Conservation (phyloP, 306 rosid genomes). For the Ziziphus jujuba region DNA sequence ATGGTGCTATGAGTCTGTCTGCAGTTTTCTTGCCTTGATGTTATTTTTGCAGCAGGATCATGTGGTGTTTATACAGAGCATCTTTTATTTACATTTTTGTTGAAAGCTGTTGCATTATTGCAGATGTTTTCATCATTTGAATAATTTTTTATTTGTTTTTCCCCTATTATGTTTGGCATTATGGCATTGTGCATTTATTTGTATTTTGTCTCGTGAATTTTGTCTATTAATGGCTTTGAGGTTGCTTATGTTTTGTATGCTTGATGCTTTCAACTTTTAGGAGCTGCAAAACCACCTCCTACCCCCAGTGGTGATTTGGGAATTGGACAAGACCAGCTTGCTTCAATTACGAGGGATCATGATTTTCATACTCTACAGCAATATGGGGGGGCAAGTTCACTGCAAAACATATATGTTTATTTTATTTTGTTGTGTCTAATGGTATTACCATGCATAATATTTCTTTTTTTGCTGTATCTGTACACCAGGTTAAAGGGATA, state of each 20-base stretch:
- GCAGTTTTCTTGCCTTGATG: not conserved
- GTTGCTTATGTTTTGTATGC: not conserved
- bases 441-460: not conserved
- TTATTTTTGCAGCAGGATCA: not conserved
- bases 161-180: too few species aligned
- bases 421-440: slow-evolving; percentile 4
- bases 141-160: not conserved
- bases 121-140: too few species aligned
- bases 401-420: not conserved
- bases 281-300: slow-evolving; percentile 25
- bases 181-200: not conserved
- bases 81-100: too few species aligned
- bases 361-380: slow-evolving; percentile 46
- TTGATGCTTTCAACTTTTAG: slow-evolving; percentile 35
- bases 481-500: slow-evolving; percentile 68
- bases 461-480: slow-evolving; percentile 21
- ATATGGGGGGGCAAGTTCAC: slow-evolving; percentile 76
- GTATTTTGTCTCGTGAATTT: not conserved
- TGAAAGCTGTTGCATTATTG: too few species aligned
- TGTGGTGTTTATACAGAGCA: not conserved
- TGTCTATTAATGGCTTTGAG: not conserved
- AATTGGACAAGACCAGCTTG: slow-evolving; percentile 73
- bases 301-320: slow-evolving; percentile 55
- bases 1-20: not conserved
- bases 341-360: slow-evolving; percentile 74